Conservation (phyloP, 495 filamentous ascomycete species). For the Aspergillus haitiensis region DNA sequence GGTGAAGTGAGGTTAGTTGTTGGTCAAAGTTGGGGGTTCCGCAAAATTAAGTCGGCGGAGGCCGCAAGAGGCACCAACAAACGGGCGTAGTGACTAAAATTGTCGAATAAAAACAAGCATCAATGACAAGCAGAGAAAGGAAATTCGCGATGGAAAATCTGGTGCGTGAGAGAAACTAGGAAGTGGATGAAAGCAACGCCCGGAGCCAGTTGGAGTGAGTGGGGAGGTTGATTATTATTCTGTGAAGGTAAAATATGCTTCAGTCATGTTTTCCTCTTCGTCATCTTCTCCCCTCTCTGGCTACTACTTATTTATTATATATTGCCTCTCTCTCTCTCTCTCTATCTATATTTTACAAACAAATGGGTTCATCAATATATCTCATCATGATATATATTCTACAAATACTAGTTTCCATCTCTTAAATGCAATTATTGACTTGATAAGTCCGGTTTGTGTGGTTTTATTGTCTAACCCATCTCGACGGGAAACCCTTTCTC, state of each 20-base stretch:
- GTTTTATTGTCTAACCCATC: no score
- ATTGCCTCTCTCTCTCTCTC: no score
- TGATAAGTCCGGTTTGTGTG: no score
- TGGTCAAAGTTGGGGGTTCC: not conserved
- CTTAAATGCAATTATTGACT: no score
- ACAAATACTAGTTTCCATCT: no score
- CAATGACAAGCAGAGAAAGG: not conserved
- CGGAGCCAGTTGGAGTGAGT: not conserved
- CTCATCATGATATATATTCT: no score
- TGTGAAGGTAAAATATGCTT: not conserved
- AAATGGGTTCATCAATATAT: no score
- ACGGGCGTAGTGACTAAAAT: not conserved
- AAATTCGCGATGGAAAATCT: not conserved
- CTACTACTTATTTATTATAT: no score
- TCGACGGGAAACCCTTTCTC: no score
- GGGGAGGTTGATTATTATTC: not conserved
- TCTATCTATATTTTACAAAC: no score
- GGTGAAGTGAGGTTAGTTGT: constrained; percentile 18
- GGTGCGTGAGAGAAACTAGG: not conserved
- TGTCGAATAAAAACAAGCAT: not conserved
- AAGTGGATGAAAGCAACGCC: not conserved
- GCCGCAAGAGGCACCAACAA: not conserved
- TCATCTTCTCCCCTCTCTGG: not conserved
- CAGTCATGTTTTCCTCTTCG: not conserved
- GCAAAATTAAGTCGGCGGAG: not conserved